phyloP scores from a whole-genome alignment of 495 filamentous ascomycete species.

The Hypoxylon lienhwacheense region DNA sequence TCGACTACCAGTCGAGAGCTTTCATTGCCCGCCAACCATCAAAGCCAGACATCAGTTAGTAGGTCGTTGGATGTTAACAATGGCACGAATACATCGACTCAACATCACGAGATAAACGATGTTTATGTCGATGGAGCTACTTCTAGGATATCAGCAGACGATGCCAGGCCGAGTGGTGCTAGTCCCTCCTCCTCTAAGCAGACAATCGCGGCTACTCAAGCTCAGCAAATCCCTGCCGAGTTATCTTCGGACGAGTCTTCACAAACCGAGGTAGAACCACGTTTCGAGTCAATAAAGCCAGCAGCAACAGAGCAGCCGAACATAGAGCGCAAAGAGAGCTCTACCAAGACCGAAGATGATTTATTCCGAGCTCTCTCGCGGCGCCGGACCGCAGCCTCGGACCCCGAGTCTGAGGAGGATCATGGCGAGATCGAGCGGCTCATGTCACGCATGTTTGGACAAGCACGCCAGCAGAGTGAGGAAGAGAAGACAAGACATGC shows the following conservation, averaged over 20 bases:
- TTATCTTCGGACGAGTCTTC: slow-evolving; percentile 29
- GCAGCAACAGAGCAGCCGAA: slow-evolving; percentile 11
- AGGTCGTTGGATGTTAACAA: not conserved
- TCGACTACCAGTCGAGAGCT: slow-evolving; percentile 11
- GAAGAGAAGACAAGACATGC: slow-evolving; percentile 66
- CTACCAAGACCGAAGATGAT: slow-evolving; percentile 51
- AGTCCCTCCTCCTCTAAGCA: slow-evolving; percentile 22
- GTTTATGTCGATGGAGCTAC: slow-evolving; percentile 7
- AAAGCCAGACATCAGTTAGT: slow-evolving; percentile 4
- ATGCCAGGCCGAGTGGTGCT: slow-evolving; percentile 8
- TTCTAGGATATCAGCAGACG: not conserved
- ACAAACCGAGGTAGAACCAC: slow-evolving; percentile 26
- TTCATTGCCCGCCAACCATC: slow-evolving; percentile 4
- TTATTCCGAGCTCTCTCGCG: slow-evolving; percentile 54
- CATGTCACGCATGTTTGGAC: slow-evolving; percentile 53
- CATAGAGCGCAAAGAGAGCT: slow-evolving; percentile 3
- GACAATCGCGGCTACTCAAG: not conserved
- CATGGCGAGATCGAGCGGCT: slow-evolving; percentile 48
- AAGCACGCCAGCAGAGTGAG: slow-evolving; percentile 61
- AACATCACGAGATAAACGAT: not conserved
- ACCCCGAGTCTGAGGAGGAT: slow-evolving; percentile 32
- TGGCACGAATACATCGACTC: slow-evolving; percentile 2
- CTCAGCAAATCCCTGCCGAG: slow-evolving; percentile 4
- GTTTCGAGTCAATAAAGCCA: slow-evolving; percentile 28
- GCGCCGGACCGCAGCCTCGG: slow-evolving; percentile 48